Evolutionary conservation across 1,139 yeast genomes (phyloP).

Genomic region (Lodderomyces margitis): DNA sequence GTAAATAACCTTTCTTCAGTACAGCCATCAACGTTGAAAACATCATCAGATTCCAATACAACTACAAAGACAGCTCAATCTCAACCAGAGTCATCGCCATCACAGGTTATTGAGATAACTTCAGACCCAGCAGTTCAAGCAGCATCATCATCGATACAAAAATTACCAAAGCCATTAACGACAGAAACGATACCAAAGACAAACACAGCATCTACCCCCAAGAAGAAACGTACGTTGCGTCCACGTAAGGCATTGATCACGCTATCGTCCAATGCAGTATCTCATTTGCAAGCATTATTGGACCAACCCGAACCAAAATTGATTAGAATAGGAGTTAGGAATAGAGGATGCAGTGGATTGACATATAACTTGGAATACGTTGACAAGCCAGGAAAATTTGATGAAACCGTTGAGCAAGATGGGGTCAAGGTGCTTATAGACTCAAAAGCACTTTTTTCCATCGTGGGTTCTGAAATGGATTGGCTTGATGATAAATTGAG

Average conservation of each 20-base stretch:
- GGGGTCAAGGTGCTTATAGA: conserved; percentile 92
- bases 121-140: conserved; percentile 14
- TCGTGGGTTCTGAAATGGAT: conserved; percentile 97
- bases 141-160: conserved; percentile 11
- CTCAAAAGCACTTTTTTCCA: conserved; percentile 91
- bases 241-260: conserved; percentile 88
- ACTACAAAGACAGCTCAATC: not conserved
- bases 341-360: conserved; percentile 95
- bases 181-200: conserved; percentile 11
- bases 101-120: conserved; percentile 12
- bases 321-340: conserved; percentile 89
- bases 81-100: conserved; percentile 10
- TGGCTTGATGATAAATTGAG: conserved; percentile 93
- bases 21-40: not conserved
- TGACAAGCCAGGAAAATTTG: conserved; percentile 85
- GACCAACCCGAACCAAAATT: conserved; percentile 85
- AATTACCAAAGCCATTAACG: conserved; percentile 8
- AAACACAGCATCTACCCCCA: conserved; percentile 12
- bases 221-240: conserved; percentile 60
- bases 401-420: conserved; percentile 88
- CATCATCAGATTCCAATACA: not conserved
- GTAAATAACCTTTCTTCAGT: conserved; percentile 5
- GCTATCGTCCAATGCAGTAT: conserved; percentile 68
- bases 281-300: conserved; percentile 63
- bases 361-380: conserved; percentile 92